Conservation (phyloP, 106 monocot genomes). For the Gastrodia elata region DNA sequence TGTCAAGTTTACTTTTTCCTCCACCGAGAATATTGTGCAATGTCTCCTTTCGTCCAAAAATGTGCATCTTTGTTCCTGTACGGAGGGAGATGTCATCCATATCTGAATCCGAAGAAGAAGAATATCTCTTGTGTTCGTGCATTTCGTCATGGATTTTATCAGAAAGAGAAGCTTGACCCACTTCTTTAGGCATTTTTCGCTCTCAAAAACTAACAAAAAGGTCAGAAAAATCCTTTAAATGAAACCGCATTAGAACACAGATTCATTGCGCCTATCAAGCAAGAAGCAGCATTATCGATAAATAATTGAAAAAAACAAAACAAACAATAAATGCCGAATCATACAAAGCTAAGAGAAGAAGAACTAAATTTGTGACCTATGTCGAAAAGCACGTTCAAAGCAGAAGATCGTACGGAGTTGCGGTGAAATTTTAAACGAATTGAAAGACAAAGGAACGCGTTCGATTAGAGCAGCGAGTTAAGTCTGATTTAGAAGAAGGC, state of each 20-base stretch:
- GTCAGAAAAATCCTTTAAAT: too few species aligned
- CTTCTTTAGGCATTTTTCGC: constrained; percentile 34
- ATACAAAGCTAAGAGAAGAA: background rate
- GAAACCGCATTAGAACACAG: constrained; percentile 4
- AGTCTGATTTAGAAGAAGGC: background rate
- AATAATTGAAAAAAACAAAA: background rate
- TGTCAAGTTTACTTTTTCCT: constrained; percentile 49
- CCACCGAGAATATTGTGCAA: constrained; percentile 55
- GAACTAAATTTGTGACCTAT: background rate
- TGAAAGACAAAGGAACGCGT: background rate
- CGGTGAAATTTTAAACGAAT: background rate
- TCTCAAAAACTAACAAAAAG: background rate
- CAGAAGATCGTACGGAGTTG: background rate
- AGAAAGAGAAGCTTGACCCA: constrained; percentile 17
- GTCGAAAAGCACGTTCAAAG: background rate
- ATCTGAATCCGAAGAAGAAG: constrained; percentile 71
- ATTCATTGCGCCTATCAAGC: background rate
- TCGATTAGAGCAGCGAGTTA: background rate
- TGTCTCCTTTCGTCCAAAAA: constrained; percentile 57
- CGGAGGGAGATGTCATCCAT: constrained; percentile 12
- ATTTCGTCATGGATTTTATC: constrained; percentile 47
- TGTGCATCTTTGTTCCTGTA: constrained; percentile 27
- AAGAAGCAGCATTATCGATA: too few species aligned
- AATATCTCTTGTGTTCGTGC: constrained; percentile 41
- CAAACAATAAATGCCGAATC: background rate